phyloP scores from a whole-genome alignment of 106 monocot species.

The Dendrobium nobile region DNA sequence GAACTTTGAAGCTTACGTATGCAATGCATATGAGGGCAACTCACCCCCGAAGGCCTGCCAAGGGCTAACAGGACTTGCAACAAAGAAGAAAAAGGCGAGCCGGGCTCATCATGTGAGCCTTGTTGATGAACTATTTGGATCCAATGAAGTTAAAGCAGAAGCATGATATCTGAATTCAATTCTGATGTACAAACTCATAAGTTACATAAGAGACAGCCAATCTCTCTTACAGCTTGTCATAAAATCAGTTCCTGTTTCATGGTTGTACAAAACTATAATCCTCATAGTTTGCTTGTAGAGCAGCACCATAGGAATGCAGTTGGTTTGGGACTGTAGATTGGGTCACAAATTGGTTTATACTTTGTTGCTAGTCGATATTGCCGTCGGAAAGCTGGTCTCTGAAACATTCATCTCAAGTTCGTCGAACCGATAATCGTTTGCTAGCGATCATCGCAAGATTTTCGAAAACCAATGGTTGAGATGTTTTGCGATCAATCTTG shows the following conservation, averaged over 20 bases:
- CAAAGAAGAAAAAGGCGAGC: conserved; percentile 10
- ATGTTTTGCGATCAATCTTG: no score
- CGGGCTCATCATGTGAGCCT: conserved; percentile 8
- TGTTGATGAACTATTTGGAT: neutral
- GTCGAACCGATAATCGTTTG: no score
- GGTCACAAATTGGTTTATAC: no score
- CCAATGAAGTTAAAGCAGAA: neutral
- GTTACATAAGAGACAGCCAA: no score
- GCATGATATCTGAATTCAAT: neutral
- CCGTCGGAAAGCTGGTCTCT: no score
- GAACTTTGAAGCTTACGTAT: conserved; percentile 46
- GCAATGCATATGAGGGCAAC: conserved; percentile 49
- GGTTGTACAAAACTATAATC: neutral
- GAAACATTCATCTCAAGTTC: no score
- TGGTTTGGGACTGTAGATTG: no score
- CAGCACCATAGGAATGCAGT: no score
- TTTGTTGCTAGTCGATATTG: no score
- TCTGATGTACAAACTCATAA: neutral
- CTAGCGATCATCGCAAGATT: no score
- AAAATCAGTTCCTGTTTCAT: neutral
- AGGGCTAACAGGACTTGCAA: neutral
- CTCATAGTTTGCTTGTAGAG: neutral
- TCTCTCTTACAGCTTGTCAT: neutral
- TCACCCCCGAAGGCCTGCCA: conserved; percentile 37
- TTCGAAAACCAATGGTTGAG: no score